A percentile compares a stretch with the other conserved stretches of the same genome.
Conservation (phyloP, 2,329 filamentous ascomycete genomes). For the Aspergillus hortae region DNA sequence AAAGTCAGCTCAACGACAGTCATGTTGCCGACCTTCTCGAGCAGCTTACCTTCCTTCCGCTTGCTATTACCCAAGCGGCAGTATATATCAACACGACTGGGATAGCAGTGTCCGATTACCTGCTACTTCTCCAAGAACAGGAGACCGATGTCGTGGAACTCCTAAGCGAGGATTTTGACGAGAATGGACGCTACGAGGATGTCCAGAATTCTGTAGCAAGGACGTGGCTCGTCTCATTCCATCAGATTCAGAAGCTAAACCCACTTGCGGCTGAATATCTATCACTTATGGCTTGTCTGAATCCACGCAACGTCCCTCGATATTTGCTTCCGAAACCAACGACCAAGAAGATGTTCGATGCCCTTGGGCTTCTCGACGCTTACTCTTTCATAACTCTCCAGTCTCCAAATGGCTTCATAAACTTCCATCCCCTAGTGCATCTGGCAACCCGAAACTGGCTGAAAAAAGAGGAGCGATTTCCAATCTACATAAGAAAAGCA, state of each 20-base stretch:
- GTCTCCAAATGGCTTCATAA: background rate
- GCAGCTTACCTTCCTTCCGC: slow-evolving; percentile 10
- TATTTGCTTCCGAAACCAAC: slow-evolving; percentile 8
- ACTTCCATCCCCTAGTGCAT: slow-evolving; percentile 15
- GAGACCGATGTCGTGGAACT: slow-evolving; percentile 5
- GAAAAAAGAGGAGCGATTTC: slow-evolving; percentile 13
- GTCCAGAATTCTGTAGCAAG: slow-evolving; percentile 10
- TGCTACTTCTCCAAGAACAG: slow-evolving; percentile 5
- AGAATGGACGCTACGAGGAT: slow-evolving; percentile 10
- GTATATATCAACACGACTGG: slow-evolving; percentile 15
- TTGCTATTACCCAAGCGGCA: slow-evolving; percentile 8
- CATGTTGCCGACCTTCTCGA: background rate
- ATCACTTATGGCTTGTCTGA: slow-evolving; percentile 14
- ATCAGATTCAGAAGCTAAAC: slow-evolving; percentile 8
- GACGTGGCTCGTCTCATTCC: slow-evolving; percentile 17
- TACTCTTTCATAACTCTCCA: slow-evolving; percentile 13
- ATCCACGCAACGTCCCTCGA: slow-evolving; percentile 12
- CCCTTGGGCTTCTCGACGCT: slow-evolving; percentile 10
- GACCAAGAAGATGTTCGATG: slow-evolving; percentile 5
- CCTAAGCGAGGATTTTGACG: slow-evolving; percentile 13
- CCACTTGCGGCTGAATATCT: slow-evolving; percentile 8
- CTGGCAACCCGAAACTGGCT: slow-evolving; percentile 13
- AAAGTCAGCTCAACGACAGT: background rate
- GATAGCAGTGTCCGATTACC: slow-evolving; percentile 2
- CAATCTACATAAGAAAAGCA: slow-evolving; percentile 6